Conservation (phyloP, 2,329 filamentous ascomycete genomes). For the Aspergillus tanneri region DNA sequence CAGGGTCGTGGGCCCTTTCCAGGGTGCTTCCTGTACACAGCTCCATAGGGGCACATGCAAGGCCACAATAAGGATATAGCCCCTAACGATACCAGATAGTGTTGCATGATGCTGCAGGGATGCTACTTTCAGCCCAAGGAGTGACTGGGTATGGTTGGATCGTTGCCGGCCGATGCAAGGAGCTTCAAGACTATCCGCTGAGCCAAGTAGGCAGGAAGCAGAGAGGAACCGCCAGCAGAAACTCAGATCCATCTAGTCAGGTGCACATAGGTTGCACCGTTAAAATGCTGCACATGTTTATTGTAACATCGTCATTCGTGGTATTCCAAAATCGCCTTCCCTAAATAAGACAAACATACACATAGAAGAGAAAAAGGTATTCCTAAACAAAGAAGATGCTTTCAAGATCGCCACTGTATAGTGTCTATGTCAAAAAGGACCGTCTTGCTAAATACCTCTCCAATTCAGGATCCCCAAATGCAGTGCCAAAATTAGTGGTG, state of each 20-base stretch:
- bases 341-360: constrained; percentile 4
- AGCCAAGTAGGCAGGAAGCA: background rate
- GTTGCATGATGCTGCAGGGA: background rate
- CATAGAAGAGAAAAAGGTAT: background rate
- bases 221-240: background rate
- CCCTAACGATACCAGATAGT: constrained; percentile 5
- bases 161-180: constrained; percentile 13
- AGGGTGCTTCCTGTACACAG: constrained; percentile 4
- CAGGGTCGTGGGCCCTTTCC: constrained; percentile 6
- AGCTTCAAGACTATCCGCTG: constrained; percentile 1
- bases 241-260: constrained; percentile 8
- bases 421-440: constrained; percentile 1
- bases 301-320: constrained; percentile 14
- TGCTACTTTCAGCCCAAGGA: background rate
- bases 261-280: constrained; percentile 11
- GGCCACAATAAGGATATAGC: constrained; percentile 4
- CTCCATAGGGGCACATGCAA: constrained; percentile 8
- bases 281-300: background rate
- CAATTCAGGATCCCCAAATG: constrained; percentile 39
- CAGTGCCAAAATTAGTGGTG: constrained; percentile 50
- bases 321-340: constrained; percentile 7
- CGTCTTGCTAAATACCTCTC: background rate
- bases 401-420: background rate
- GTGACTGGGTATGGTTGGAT: constrained; percentile 6
- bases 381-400: background rate